Percentiles rank a stretch among this genome's conserved stretches.
phyloP scores from a whole-genome alignment of 2,329 filamentous ascomycete species.

The Myriosclerotinia duriaeana region DNA sequence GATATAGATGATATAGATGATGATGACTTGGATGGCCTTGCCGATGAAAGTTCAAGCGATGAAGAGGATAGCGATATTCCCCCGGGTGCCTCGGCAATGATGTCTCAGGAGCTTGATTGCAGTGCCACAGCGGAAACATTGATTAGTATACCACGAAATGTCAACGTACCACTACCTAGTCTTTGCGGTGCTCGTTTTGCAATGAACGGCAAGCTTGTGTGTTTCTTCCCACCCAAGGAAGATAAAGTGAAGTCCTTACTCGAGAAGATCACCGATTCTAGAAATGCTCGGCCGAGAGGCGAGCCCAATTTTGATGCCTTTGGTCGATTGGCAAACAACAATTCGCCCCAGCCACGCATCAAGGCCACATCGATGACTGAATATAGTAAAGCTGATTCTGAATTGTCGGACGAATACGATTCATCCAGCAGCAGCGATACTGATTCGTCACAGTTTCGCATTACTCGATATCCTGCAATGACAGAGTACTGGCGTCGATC shows the following conservation, averaged over 20 bases:
- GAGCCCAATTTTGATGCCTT: conserved; percentile 63
- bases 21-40: conserved; percentile 54
- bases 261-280: conserved; percentile 49
- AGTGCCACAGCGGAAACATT: conserved; percentile 55
- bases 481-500: conserved; percentile 37
- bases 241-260: conserved; percentile 52
- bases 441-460: conserved; percentile 39
- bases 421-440: conserved; percentile 40
- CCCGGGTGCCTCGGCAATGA: conserved; percentile 47
- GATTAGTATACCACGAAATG: conserved; percentile 50
- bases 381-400: conserved; percentile 44
- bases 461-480: conserved; percentile 36
- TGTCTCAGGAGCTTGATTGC: conserved; percentile 61
- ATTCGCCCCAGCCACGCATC: conserved; percentile 48
- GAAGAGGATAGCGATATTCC: conserved; percentile 61
- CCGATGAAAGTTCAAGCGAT: conserved; percentile 80
- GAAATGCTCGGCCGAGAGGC: conserved; percentile 48
- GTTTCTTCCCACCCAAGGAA: conserved; percentile 69
- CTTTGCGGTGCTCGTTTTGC: conserved; percentile 62
- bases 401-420: conserved; percentile 40
- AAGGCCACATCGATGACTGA: conserved; percentile 40
- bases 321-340: conserved; percentile 54
- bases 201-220: conserved; percentile 61
- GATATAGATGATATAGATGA: conserved; percentile 59
- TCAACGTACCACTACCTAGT: conserved; percentile 56